Evolutionary conservation across 345 rosid species (phyloP).

Genomic region (Punica granatum): DNA sequence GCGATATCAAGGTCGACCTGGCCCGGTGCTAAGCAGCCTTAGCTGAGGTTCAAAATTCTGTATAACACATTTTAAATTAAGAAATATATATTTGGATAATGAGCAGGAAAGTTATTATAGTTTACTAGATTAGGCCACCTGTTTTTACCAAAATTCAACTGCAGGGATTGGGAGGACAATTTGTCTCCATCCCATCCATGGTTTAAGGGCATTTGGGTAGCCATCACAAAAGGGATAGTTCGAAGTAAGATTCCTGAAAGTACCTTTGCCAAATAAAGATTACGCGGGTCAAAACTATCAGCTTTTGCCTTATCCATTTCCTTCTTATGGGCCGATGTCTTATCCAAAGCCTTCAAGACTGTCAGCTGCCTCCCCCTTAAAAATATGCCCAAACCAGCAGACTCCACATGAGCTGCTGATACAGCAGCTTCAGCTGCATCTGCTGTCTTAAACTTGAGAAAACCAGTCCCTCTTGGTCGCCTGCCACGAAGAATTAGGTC

Average conservation of each 20-base stretch:
- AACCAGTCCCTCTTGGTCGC: conserved; percentile 85
- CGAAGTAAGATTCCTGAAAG: background rate
- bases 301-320: conserved; percentile 59
- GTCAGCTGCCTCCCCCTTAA: conserved; percentile 73
- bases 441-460: conserved; percentile 67
- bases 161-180: background rate
- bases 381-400: conserved; percentile 59
- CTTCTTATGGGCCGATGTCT: conserved; percentile 69
- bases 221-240: background rate
- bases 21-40: background rate
- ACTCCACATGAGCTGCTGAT: conserved; percentile 52
- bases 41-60: background rate
- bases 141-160: background rate
- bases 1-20: background rate
- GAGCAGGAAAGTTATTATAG: background rate
- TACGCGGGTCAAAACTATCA: conserved; percentile 68
- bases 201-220: background rate
- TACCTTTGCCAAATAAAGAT: conserved; percentile 87
- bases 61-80: background rate
- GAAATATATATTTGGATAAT: background rate
- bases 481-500: conserved; percentile 35
- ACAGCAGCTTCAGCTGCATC: conserved; percentile 72
- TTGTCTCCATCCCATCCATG: background rate
- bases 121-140: background rate
- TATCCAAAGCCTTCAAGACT: conserved; percentile 72